phyloP scores from a whole-genome alignment of 495 filamentous ascomycete genomes.

The Parmelia sp. region DNA sequence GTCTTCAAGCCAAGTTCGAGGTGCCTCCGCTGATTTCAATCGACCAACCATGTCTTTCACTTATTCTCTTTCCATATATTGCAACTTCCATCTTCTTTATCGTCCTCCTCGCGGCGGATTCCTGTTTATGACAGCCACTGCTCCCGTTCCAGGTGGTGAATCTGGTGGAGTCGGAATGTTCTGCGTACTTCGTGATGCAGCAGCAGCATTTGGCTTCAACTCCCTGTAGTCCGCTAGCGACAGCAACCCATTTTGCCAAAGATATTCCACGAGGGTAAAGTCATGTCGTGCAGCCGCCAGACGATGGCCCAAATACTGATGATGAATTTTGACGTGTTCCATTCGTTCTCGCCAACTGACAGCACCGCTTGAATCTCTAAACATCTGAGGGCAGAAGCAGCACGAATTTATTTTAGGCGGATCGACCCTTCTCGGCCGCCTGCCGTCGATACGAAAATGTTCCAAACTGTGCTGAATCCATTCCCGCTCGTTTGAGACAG shows the following conservation, averaged over 20 bases:
- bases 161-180: conserved; percentile 12
- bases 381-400: conserved; percentile 20
- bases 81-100: neutral
- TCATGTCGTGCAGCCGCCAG: conserved; percentile 22
- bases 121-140: neutral
- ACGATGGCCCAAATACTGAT: conserved; percentile 12
- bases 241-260: conserved; percentile 23
- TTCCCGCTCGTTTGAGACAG: neutral
- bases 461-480: conserved; percentile 23
- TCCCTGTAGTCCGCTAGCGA: conserved; percentile 14
- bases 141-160: conserved; percentile 5
- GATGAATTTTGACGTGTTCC: conserved; percentile 23
- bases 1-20: neutral
- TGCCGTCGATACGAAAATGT: conserved; percentile 8
- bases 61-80: neutral
- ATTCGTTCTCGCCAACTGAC: conserved; percentile 21
- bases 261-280: conserved; percentile 21
- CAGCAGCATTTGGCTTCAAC: conserved; percentile 15
- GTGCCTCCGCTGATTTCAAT: neutral
- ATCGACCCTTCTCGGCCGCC: neutral
- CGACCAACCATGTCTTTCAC: neutral
- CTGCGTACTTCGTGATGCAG: conserved; percentile 5
- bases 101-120: neutral
- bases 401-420: conserved; percentile 21
- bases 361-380: conserved; percentile 1